Evolutionary conservation across 176 grass and related monocot genomes (phyloP), one percentile per base, ranked within the genome.

Genomic region (Aegilops sharonensis): DNA sequence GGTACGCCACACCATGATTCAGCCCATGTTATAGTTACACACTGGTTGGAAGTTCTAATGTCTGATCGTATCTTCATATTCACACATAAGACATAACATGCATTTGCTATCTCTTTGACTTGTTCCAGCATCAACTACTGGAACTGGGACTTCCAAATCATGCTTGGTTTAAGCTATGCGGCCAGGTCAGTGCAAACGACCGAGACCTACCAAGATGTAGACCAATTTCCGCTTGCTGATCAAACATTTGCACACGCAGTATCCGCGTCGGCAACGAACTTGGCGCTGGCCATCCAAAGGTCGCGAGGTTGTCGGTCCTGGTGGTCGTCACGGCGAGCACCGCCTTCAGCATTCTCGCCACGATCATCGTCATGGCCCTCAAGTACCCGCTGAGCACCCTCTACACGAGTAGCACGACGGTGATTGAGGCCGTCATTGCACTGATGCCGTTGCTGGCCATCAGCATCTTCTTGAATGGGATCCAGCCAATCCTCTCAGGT

Each of bases 401-500:
- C 37, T 97, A 97, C 84, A 97, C 87, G 2, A 93, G 78, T 65
- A 94, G 90, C 30, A 56, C 82, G 4, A 75, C 60, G 6, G 85
- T 97, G 24, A 91, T 91, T 1, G 42, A 87, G 30, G 90, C 88
- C 13, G 90, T 97, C 36, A 40, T 37, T 5, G 88, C 79, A n/a
- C 70, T 97, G 34, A 91, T 52, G 34, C 92, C 90, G 2, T 78
- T 97, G 88, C 82, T 93, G 14, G 85, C 95, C 31, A 91, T 97
- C 84, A 94, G 92, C 60, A 90, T 97, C 77, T 92, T 97, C 81
- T 86, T 97, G 88, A 94, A 97, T 70, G 95, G 95, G 59, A 87
- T 94, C 83, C 95, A 97, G 78, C 95, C 95, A 48, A 94, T 97
- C 40, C 88, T 97, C 17, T 97, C 95, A 68, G 95, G 95, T 94